Evolutionary conservation across 2,329 filamentous ascomycete genomes (phyloP), one percentile per base, ranked within the genome.

Genomic region (Alternaria atra): DNA sequence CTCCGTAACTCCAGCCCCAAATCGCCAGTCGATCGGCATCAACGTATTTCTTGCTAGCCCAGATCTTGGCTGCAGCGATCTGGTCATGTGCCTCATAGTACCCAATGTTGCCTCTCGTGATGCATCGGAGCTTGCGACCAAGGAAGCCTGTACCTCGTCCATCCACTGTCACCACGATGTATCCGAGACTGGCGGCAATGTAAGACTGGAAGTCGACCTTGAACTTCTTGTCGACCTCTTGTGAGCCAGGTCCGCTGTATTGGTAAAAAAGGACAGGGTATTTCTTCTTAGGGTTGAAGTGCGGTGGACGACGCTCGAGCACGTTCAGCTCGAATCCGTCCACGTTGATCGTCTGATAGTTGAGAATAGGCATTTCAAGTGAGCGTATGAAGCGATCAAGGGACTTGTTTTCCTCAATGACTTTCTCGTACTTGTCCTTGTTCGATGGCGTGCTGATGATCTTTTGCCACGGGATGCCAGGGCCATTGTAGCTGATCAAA

Each of bases 1-100:
- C 95, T 59, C 95, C 95, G 74, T 95, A 99, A 65, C 92, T 97
- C 95, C 95, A 99, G 48, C 95, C 95, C 95, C 95, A 99, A 74
- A 99, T 97, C 20, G 93, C 94, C 69, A 99, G 87, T 55, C 91
- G 88, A 6, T 88, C 84, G 27, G 86, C 83, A 76, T 99, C 96
- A 13, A 97, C 90, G 77, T 99, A 98, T 13, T 86, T 80, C 75
- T 93, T 94, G 37, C 83, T 82, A 0, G 91, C 90, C 89, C 93
- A 98, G 66, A 91, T 87, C 79, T 94, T 91, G 4, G 92, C 95
- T 1, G 93, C 91, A 27, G 90, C 91, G 67, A 99, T 98, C 78
- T 99, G 95, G 78, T 98, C 95, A 39, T 88, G 84, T 0, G 94
- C 88, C 82, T 99, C 95, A 75, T 89, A 92, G 71, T 91, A 83